Percentiles rank a stretch among this genome's conserved stretches.
Evolutionary conservation across 768 basidiomycete species (phyloP).

Genomic region (Trametopsis cervina): DNA sequence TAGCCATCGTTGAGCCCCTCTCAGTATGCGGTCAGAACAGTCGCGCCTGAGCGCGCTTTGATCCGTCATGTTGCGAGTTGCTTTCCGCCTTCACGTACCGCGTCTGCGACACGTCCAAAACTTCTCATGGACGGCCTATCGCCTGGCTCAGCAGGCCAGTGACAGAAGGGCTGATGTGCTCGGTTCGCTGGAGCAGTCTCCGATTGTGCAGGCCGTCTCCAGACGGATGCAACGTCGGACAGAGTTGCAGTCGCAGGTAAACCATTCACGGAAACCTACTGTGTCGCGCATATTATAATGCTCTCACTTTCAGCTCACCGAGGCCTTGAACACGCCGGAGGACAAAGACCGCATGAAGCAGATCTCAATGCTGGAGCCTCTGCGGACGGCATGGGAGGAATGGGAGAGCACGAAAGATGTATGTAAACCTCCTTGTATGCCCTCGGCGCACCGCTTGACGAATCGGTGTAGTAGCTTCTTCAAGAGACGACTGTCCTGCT

Average conservation of each 20-base stretch:
- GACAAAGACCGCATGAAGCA: slow-evolving; percentile 54
- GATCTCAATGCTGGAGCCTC: slow-evolving; percentile 61
- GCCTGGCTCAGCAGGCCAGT: neutral
- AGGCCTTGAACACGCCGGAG: slow-evolving; percentile 43
- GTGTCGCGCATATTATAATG: neutral
- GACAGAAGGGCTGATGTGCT: neutral
- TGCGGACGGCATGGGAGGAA: slow-evolving; percentile 61
- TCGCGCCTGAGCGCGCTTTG: neutral
- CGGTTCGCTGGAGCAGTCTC: slow-evolving; percentile 11
- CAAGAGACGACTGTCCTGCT: slow-evolving; percentile 57
- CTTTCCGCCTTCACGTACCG: slow-evolving; percentile 1
- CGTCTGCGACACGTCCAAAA: neutral
- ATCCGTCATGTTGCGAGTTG: slow-evolving; percentile 7
- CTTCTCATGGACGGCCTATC: slow-evolving; percentile 1
- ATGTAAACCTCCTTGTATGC: slow-evolving; percentile 14
- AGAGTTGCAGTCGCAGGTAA: slow-evolving; percentile 18
- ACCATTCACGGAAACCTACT: too few species aligned
- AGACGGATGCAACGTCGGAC: slow-evolving; percentile 17
- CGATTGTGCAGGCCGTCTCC: slow-evolving; percentile 19
- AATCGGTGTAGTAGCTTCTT: slow-evolving; percentile 45
- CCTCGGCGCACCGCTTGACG: neutral
- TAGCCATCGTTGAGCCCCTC: too few species aligned
- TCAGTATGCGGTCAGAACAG: too few species aligned
- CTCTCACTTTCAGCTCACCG: slow-evolving; percentile 37
- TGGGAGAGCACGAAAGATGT: slow-evolving; percentile 58